Conservation (phyloP, 306 rosid species). For the Glycine tomentella region DNA sequence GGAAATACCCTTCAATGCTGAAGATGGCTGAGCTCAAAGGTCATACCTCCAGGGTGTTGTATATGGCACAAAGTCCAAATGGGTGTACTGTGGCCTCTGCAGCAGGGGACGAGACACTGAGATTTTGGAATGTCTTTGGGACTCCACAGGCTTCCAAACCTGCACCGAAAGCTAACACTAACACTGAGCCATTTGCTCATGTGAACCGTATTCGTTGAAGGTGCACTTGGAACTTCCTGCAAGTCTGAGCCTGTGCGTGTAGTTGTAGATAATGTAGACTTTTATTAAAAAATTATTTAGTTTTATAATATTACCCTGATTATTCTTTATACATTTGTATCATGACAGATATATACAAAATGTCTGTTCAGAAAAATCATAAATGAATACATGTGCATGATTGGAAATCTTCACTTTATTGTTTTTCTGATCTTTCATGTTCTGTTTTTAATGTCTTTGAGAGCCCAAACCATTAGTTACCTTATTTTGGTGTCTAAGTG, state of each 20-base stretch:
- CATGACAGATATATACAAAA: neutral
- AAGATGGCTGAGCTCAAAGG: slow-evolving; percentile 82
- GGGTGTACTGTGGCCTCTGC: slow-evolving; percentile 68
- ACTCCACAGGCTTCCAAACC: slow-evolving; percentile 53
- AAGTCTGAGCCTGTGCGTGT: neutral
- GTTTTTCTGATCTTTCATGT: neutral
- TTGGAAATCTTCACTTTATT: neutral
- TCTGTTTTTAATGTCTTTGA: neutral
- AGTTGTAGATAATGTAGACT: too few relatives aligned
- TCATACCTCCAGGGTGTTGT: slow-evolving; percentile 83
- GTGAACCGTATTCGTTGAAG: slow-evolving; percentile 53
- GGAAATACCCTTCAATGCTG: slow-evolving; percentile 92
- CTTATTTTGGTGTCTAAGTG: neutral
- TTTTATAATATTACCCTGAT: neutral
- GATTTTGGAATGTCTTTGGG: slow-evolving; percentile 66
- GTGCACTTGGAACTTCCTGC: neutral
- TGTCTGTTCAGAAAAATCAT: neutral
- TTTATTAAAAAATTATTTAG: too few relatives aligned
- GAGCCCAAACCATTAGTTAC: neutral
- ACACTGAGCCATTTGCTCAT: slow-evolving; percentile 52
- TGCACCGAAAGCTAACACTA: slow-evolving; percentile 41
- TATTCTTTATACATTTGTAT: neutral
- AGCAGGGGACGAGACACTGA: slow-evolving; percentile 58
- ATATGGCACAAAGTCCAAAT: slow-evolving; percentile 67
- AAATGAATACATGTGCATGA: neutral